phyloP scores from a whole-genome alignment of 2,329 filamentous ascomycete genomes.

The Bimuria novae-zelandiae region DNA sequence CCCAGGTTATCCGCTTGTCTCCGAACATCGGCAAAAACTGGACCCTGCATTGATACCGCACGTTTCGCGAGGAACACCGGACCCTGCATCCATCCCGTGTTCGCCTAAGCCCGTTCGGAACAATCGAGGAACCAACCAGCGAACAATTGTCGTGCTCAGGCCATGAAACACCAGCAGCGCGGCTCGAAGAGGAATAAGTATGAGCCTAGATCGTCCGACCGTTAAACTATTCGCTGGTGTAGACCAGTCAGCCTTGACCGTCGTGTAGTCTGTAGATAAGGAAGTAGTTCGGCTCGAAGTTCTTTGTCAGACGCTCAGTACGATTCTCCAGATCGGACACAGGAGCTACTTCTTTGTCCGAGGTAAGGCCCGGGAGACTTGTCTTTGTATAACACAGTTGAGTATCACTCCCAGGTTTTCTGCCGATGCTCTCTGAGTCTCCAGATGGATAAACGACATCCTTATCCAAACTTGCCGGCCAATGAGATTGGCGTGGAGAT shows the following conservation, averaged over 20 bases:
- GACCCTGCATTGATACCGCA: slow-evolving; percentile 7
- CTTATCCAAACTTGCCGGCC: not conserved
- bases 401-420: not conserved
- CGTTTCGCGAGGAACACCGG: not conserved
- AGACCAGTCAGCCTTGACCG: not conserved
- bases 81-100: slow-evolving; percentile 11
- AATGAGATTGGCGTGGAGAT: slow-evolving; percentile 3
- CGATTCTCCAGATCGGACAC: not conserved
- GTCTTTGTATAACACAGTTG: not conserved
- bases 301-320: not conserved
- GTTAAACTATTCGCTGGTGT: not conserved
- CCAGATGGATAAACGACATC: not conserved
- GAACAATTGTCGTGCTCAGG: not conserved
- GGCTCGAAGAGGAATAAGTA: slow-evolving; percentile 4
- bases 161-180: not conserved
- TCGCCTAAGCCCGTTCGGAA: not conserved
- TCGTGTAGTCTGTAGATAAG: slow-evolving; percentile 6
- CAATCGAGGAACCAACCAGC: not conserved
- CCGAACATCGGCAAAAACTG: slow-evolving; percentile 17
- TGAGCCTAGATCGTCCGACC: slow-evolving; percentile 1
- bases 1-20: slow-evolving; percentile 8
- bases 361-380: not conserved
- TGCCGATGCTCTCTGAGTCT: not conserved
- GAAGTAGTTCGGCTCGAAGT: not conserved
- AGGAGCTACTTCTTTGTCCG: not conserved